Evolutionary conservation across 2,329 filamentous ascomycete species (phyloP), one percentile per base, ranked within the genome.

Genomic region (Neonectria neomacrospora): DNA sequence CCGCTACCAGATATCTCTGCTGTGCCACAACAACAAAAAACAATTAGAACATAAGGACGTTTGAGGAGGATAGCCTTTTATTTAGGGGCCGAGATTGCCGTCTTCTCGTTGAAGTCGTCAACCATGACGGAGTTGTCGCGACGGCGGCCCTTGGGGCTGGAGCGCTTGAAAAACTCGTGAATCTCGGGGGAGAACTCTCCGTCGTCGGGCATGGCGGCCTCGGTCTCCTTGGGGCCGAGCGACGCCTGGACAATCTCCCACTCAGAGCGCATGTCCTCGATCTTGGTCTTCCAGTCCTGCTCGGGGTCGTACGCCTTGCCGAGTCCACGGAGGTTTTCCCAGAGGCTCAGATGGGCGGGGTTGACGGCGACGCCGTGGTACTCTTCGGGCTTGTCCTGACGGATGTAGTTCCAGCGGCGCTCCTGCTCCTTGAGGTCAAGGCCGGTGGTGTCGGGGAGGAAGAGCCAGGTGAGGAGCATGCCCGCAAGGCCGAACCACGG

Each of bases 351-450:
- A 76, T 98, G 95, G 78, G 91, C 88, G 51, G 93, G 91, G 83
- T 98, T 94, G 63, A 98, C 89, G 64, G 95, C 95, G 57, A 97
- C 90, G 69, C 95, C 95, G 80, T 97, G 94, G 83, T 98, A 98
- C 52, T 97, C 93, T 30, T 88, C 66, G 70, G 90, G 90, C 64
- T 89, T 88, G 65, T 93, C 94, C 3, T 88, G 83, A 63, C 93
- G 90, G 77, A 98, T 93, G 80, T 91, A 97, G 60, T 85, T 81
- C 94, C 95, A 98, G 74, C 95, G 90, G 68, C 95, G 92, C 81
- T 98, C 95, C 81, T 97, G 94, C 80, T 98, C 95, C 85, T 97
- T 97, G 67, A 98, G 89, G 77, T 98, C 95, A 41, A 98, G 91
- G 60, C 95, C 95, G 10, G 94, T 97, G 73, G 95, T 98, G 77